Conservation (phyloP, 495 filamentous ascomycete species). For the Staphylotrichum longicolle region DNA sequence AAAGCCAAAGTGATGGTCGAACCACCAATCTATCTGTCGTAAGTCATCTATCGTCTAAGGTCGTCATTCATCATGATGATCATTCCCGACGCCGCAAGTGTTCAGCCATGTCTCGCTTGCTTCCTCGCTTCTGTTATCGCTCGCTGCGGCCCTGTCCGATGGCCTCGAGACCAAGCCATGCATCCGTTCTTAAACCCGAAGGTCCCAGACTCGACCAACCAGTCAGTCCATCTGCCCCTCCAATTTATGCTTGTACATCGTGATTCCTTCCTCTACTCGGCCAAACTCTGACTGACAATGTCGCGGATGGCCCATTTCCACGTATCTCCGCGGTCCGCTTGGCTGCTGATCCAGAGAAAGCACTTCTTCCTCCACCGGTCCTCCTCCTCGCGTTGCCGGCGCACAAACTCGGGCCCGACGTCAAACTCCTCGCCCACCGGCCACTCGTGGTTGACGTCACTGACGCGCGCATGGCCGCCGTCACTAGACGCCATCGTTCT, state of each 20-base stretch:
- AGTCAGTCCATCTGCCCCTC: neutral
- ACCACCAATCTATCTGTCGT: slow-evolving; percentile 18
- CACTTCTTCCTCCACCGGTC: slow-evolving; percentile 83
- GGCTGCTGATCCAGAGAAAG: slow-evolving; percentile 64
- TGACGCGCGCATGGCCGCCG: slow-evolving; percentile 37
- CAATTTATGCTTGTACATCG: neutral
- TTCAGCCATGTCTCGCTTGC: slow-evolving; percentile 1
- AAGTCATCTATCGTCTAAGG: slow-evolving; percentile 25
- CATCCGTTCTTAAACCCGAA: no score
- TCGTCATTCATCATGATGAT: slow-evolving; percentile 19
- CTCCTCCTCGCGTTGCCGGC: slow-evolving; percentile 85
- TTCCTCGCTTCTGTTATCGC: neutral
- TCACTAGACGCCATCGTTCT: slow-evolving; percentile 43
- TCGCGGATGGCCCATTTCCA: slow-evolving; percentile 52
- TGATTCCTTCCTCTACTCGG: no score
- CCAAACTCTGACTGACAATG: slow-evolving; percentile 38
- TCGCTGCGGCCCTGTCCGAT: no score
- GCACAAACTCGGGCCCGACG: slow-evolving; percentile 90
- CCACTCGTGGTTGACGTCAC: slow-evolving; percentile 70
- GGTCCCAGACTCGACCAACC: neutral
- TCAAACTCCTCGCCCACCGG: slow-evolving; percentile 95
- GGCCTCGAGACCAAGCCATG: no score
- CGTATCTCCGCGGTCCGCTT: slow-evolving; percentile 39
- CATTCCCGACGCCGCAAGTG: neutral
- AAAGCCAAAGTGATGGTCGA: neutral